These are phyloP conservation scores for Orobanche coerulescens DNA, from an alignment of 257 asterid genomes.

Conservation along the genomic window DNA sequence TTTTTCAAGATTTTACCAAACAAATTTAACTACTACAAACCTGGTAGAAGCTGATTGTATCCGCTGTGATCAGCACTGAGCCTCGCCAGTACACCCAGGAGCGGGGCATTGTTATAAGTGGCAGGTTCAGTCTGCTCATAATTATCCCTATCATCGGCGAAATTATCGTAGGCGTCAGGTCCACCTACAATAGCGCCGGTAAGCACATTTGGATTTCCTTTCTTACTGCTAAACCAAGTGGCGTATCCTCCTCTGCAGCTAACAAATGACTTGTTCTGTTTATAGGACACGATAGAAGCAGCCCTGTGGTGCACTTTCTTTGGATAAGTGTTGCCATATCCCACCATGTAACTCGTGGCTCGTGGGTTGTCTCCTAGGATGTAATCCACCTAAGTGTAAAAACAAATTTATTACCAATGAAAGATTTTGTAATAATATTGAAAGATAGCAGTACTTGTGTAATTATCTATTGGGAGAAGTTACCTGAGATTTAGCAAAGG, in stretches of 20 bases:
- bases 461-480: too few relatives aligned
- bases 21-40: too few relatives aligned
- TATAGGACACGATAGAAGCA: constrained; percentile 82
- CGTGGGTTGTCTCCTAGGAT: constrained; percentile 97
- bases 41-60: constrained; percentile 86
- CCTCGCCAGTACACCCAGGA: constrained; percentile 79
- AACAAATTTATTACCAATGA: neutral
- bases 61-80: constrained; percentile 64
- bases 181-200: constrained; percentile 95
- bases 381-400: constrained; percentile 63
- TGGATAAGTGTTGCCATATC: constrained; percentile 86
- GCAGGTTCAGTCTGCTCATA: constrained; percentile 99
- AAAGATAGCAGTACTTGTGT: too few relatives aligned
- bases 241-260: constrained; percentile 97
- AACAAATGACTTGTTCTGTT: constrained; percentile 56
- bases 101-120: constrained; percentile 91
- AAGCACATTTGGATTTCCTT: constrained; percentile 78
- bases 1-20: too few relatives aligned
- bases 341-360: constrained; percentile 98
- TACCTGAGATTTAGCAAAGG: constrained; percentile 92
- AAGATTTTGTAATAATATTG: too few relatives aligned
- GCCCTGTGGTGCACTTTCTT: constrained; percentile 92
- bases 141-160: constrained; percentile 89
- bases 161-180: constrained; percentile 98
- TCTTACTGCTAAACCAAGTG: constrained; percentile 77